phyloP scores from a whole-genome alignment of 192 early-diverging fungal species.

The Allomyces macrogynus region DNA sequence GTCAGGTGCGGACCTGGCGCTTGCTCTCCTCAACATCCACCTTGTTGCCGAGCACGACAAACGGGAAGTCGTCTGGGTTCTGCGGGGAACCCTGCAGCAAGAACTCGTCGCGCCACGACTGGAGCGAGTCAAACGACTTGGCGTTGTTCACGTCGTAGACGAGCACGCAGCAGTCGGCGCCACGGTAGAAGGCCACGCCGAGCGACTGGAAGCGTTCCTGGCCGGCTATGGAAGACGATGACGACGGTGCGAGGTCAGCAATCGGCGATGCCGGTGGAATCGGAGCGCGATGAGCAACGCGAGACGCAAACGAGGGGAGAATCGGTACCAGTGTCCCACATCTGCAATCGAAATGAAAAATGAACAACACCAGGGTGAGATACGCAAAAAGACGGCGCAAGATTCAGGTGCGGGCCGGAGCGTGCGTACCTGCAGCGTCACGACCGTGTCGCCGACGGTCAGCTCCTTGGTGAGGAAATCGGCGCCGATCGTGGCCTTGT shows the following conservation, averaged over 20 bases:
- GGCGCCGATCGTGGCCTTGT: constrained; percentile 98
- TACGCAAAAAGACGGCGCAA: background rate
- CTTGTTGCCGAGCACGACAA: constrained; percentile 99
- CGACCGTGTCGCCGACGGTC: constrained; percentile 68
- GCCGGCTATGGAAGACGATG: constrained; percentile 76
- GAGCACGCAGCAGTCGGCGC: constrained; percentile 96
- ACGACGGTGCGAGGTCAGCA: no score
- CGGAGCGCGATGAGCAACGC: no score
- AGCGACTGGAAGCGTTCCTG: constrained; percentile 97
- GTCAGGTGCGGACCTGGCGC: constrained; percentile 11
- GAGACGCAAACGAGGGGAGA: no score
- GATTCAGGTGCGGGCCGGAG: background rate
- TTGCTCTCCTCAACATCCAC: constrained; percentile 89
- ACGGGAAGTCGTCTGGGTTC: constrained; percentile 95
- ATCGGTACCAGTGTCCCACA: background rate
- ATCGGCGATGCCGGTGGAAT: no score
- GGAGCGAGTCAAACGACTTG: constrained; percentile 86
- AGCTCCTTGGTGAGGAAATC: constrained; percentile 99
- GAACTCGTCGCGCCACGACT: constrained; percentile 98
- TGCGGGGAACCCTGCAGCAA: constrained; percentile 82
- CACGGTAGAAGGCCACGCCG: constrained; percentile 97
- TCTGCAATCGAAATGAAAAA: constrained; percentile 1
- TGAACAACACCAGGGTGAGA: background rate
- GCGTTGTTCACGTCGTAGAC: constrained; percentile 90
- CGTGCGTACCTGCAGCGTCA: constrained; percentile 71